Conservation (phyloP, 78 protist species). For the Cavenderia fasciculata region DNA sequence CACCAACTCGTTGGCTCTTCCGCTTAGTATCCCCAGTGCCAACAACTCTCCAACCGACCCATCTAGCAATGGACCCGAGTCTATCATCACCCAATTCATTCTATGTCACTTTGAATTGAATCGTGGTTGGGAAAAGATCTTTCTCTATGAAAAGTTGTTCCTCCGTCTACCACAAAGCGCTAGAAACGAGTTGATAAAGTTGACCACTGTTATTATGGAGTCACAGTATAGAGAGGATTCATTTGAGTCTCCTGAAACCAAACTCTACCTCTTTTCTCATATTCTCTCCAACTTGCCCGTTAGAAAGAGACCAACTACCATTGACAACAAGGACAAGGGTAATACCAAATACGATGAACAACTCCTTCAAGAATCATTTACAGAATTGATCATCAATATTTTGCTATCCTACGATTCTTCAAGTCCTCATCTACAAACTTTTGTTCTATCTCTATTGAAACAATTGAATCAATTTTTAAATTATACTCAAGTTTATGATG, state of each 20-base stretch:
- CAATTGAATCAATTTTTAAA: constrained; percentile 31
- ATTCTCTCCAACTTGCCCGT: constrained; percentile 39
- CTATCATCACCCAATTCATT: constrained; percentile 61
- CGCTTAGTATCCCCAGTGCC: not conserved
- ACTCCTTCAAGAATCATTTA: constrained; percentile 53
- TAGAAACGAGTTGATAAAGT: constrained; percentile 34
- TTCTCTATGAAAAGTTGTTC: constrained; percentile 63
- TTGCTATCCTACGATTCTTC: constrained; percentile 22
- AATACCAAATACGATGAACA: constrained; percentile 20
- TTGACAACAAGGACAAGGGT: not conserved
- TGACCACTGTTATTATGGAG: constrained; percentile 34
- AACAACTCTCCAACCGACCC: not conserved
- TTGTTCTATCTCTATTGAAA: constrained; percentile 29
- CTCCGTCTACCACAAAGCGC: constrained; percentile 33
- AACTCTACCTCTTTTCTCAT: constrained; percentile 37
- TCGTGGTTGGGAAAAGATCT: constrained; percentile 67
- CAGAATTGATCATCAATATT: constrained; percentile 48
- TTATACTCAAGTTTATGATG: constrained; percentile 19
- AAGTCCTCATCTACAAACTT: not conserved
- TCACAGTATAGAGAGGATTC: constrained; percentile 36
- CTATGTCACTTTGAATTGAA: constrained; percentile 60
- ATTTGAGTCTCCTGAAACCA: constrained; percentile 7
- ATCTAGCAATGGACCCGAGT: constrained; percentile 20
- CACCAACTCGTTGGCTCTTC: not conserved
- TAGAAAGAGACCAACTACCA: not conserved